Evolutionary conservation across 1,284 basidiomycete genomes (phyloP).

Genomic region (Moesziomyces parantarcticus): DNA sequence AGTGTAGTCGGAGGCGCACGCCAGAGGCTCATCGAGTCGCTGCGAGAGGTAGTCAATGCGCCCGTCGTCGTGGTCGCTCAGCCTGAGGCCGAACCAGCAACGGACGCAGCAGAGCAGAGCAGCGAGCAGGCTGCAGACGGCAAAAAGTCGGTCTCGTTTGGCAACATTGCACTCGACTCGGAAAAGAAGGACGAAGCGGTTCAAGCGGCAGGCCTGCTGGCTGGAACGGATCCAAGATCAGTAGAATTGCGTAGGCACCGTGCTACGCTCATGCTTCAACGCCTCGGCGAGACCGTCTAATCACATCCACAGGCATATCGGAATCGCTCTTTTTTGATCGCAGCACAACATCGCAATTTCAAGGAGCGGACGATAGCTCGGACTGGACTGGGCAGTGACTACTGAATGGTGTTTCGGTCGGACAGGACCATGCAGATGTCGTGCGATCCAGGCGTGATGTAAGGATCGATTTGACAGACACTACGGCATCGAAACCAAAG

Average conservation of each 20-base stretch:
- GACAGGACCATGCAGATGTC: no score
- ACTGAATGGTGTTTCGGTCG: no score
- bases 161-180: constrained; percentile 30
- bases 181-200: constrained; percentile 33
- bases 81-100: constrained; percentile 7
- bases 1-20: constrained; percentile 48
- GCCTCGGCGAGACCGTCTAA: constrained; percentile 32
- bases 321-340: no score
- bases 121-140: not conserved
- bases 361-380: no score
- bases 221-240: constrained; percentile 27
- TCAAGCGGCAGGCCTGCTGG: constrained; percentile 19
- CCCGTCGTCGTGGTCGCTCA: constrained; percentile 14
- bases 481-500: no score
- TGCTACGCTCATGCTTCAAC: constrained; percentile 28
- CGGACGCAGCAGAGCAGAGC: not conserved
- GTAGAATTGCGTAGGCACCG: constrained; percentile 31
- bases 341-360: no score
- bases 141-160: constrained; percentile 44
- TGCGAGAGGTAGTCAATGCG: constrained; percentile 38
- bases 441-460: no score
- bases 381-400: no score
- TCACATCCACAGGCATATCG: not conserved
- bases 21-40: constrained; percentile 38
- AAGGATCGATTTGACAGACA: no score